phyloP scores from a whole-genome alignment of 129 eudicot genomes.

The Mikania micrantha region DNA sequence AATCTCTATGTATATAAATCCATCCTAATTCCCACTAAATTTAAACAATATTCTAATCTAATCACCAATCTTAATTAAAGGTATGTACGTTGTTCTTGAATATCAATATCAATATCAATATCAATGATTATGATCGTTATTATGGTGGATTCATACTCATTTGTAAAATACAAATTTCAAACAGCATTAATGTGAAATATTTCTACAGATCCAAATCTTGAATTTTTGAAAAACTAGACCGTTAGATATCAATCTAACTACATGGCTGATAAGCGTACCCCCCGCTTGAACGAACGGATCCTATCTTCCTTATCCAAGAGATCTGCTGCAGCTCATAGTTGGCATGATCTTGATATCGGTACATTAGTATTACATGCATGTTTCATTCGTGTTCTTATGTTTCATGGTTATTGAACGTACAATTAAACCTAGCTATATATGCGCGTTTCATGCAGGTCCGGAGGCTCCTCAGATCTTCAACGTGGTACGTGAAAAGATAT shows the following conservation, averaged over 20 bases:
- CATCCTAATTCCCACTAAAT: neutral
- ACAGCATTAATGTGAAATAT: too few relatives aligned
- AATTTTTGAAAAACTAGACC: neutral
- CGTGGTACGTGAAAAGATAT: constrained; percentile 38
- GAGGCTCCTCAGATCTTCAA: constrained; percentile 69
- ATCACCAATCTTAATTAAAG: neutral
- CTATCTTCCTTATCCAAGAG: constrained; percentile 81
- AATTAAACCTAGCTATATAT: too few relatives aligned
- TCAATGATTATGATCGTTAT: too few relatives aligned
- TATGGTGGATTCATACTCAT: neutral
- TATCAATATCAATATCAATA: too few relatives aligned
- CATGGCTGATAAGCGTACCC: constrained; percentile 38
- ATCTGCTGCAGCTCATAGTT: constrained; percentile 95
- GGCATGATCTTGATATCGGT: constrained; percentile 99
- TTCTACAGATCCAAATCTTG: constrained; percentile 8
- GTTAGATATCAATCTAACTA: neutral
- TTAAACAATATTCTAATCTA: neutral
- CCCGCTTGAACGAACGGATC: constrained; percentile 77
- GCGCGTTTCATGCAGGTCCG: constrained; percentile 49
- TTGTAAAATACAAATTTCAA: neutral
- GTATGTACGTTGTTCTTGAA: neutral
- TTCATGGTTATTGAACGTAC: neutral
- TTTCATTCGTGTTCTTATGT: neutral
- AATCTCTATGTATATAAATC: constrained; percentile 10
- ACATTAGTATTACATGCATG: neutral